These are phyloP conservation scores for Cyclotella sp. DNA, from an alignment of 108 stramenopile species.

Conservation along the genomic window DNA sequence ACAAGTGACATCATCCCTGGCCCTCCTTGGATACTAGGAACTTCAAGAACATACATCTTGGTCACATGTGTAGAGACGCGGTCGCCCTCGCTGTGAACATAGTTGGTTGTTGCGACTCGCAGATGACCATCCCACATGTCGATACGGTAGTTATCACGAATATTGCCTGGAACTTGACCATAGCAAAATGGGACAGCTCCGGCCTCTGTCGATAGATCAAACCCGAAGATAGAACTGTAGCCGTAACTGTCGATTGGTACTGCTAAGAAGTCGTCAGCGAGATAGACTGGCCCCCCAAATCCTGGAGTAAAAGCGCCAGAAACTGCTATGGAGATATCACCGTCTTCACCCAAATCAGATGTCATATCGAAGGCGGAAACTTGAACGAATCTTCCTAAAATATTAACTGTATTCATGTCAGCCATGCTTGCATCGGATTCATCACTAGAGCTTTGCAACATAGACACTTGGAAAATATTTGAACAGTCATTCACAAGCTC, in stretches of 20 bases:
- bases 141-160: not conserved
- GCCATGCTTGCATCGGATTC: too few species aligned
- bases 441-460: too few species aligned
- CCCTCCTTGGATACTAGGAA: not conserved
- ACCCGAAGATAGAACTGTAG: slow-evolving; percentile 1
- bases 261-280: slow-evolving; percentile 19
- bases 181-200: not conserved
- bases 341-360: slow-evolving; percentile 11
- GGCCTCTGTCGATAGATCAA: slow-evolving; percentile 4
- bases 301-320: slow-evolving; percentile 16
- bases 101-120: slow-evolving; percentile 2
- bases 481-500: too few species aligned
- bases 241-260: not conserved
- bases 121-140: slow-evolving; percentile 4
- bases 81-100: not conserved
- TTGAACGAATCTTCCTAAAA: slow-evolving; percentile 22
- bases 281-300: not conserved
- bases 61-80: not conserved
- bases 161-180: slow-evolving; percentile 6
- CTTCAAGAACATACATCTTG: slow-evolving; percentile 18
- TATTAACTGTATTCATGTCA: slow-evolving; percentile 7
- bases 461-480: slow-evolving; percentile 12
- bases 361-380: slow-evolving; percentile 29
- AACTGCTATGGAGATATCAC: slow-evolving; percentile 10
- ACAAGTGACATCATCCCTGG: slow-evolving; percentile 8